Evolutionary conservation across 768 basidiomycete genomes (phyloP).

Genomic region (Hygrocybe coccinea): DNA sequence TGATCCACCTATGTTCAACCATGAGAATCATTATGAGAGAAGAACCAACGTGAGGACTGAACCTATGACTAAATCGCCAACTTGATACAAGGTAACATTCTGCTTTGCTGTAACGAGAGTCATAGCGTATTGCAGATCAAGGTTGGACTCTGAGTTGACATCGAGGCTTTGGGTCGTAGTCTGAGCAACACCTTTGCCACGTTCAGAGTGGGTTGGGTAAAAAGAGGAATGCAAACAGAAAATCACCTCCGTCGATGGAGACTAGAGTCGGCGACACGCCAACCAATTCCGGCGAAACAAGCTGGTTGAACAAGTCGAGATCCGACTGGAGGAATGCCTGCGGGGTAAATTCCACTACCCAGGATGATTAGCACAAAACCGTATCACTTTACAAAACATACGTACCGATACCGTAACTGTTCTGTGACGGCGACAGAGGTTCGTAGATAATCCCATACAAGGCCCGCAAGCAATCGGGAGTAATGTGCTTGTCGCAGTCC

Average conservation of each 20-base stretch:
- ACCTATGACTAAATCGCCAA: constrained; percentile 20
- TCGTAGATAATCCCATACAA: constrained; percentile 34
- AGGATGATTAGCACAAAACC: background rate
- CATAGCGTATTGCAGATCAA: constrained; percentile 46
- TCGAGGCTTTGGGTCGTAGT: constrained; percentile 20
- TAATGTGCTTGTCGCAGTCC: constrained; percentile 23
- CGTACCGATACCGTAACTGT: constrained; percentile 31
- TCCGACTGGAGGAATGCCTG: constrained; percentile 40
- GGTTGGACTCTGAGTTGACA: constrained; percentile 35
- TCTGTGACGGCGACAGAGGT: constrained; percentile 22
- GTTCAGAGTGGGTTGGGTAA: background rate
- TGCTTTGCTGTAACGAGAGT: constrained; percentile 30
- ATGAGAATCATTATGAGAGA: background rate
- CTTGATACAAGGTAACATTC: constrained; percentile 30
- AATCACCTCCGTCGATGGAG: constrained; percentile 44
- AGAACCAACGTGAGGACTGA: constrained; percentile 16
- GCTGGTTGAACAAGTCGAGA: constrained; percentile 34
- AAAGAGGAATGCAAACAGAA: too few species aligned
- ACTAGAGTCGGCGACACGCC: constrained; percentile 37
- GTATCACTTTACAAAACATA: background rate
- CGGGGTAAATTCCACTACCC: constrained; percentile 40
- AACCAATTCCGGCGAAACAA: constrained; percentile 36
- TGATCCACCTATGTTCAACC: constrained; percentile 9
- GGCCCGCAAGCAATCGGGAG: constrained; percentile 29
- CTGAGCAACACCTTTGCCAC: constrained; percentile 15